These are phyloP conservation scores for Dipteronia dyeriana DNA, from an alignment of 345 rosid species.

Conservation along the genomic window DNA sequence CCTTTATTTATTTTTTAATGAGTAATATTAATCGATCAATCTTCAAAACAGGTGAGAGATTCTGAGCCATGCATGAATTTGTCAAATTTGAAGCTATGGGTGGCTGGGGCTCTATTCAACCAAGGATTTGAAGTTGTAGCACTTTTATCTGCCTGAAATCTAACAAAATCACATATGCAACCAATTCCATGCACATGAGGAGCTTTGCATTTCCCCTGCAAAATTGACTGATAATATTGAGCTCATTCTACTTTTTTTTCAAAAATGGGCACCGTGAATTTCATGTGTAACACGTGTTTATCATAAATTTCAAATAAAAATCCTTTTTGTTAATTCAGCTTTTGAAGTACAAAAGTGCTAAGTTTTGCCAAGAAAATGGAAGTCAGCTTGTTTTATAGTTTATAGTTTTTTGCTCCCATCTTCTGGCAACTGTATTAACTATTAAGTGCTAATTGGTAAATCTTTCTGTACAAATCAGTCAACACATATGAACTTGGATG, in stretches of 20 bases:
- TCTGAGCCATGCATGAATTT: constrained; percentile 50
- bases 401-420: not conserved
- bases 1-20: not conserved
- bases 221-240: not conserved
- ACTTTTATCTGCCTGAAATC: constrained; percentile 18
- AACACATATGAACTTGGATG: not conserved
- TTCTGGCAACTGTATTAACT: not conserved
- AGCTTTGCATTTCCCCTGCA: constrained; percentile 8
- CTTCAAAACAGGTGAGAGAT: constrained; percentile 44
- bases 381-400: not conserved
- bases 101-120: constrained; percentile 68
- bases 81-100: constrained; percentile 70
- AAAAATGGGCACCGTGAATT: not conserved
- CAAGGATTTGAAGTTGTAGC: constrained; percentile 65
- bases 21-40: not conserved
- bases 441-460: not conserved
- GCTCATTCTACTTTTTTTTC: not conserved
- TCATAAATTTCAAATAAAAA: not conserved
- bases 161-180: not conserved
- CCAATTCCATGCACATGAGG: not conserved
- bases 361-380: not conserved
- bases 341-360: too few relatives aligned
- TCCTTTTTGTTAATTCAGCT: not conserved
- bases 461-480: not conserved
- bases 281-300: not conserved